Evolutionary conservation across 805 yeast species (phyloP).

Genomic region (Candida nitratophila): DNA sequence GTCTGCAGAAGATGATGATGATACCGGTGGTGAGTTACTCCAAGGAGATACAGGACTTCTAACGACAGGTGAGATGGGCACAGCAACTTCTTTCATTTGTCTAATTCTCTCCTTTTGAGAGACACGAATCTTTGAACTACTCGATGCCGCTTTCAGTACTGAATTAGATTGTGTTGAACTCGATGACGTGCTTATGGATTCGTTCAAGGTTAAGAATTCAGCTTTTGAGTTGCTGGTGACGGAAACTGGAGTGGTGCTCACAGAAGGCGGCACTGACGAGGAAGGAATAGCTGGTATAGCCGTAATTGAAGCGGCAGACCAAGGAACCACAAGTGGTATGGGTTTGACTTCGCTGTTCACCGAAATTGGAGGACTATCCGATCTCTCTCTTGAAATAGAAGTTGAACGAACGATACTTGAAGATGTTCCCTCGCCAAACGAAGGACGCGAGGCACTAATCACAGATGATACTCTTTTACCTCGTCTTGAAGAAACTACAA

Average conservation of each 20-base stretch:
- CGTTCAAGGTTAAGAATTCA: constrained; percentile 4
- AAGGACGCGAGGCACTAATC: not conserved
- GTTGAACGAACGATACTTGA: constrained; percentile 2
- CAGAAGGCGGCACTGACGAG: not conserved
- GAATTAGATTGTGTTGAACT: constrained; percentile 3
- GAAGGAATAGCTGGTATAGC: not conserved
- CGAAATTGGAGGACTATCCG: not conserved
- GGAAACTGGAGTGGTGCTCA: not conserved
- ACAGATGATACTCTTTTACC: constrained; percentile 10
- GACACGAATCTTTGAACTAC: constrained; percentile 30
- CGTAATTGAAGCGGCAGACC: too few species aligned
- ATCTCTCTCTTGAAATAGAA: not conserved
- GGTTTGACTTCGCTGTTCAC: too few species aligned
- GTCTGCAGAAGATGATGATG: constrained; percentile 6
- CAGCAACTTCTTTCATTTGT: constrained; percentile 22
- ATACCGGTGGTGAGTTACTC: not conserved
- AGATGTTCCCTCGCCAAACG: constrained; percentile 14
- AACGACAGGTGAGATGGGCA: not conserved
- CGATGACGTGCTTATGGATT: constrained; percentile 9
- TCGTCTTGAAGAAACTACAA: constrained; percentile 26
- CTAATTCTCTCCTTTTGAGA: constrained; percentile 58
- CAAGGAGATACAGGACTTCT: not conserved
- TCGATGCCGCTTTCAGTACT: constrained; percentile 24
- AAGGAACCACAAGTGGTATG: too few species aligned
- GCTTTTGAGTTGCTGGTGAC: constrained; percentile 6